phyloP scores from a whole-genome alignment of 1,284 basidiomycete genomes.

The Austroboletus niveus region DNA sequence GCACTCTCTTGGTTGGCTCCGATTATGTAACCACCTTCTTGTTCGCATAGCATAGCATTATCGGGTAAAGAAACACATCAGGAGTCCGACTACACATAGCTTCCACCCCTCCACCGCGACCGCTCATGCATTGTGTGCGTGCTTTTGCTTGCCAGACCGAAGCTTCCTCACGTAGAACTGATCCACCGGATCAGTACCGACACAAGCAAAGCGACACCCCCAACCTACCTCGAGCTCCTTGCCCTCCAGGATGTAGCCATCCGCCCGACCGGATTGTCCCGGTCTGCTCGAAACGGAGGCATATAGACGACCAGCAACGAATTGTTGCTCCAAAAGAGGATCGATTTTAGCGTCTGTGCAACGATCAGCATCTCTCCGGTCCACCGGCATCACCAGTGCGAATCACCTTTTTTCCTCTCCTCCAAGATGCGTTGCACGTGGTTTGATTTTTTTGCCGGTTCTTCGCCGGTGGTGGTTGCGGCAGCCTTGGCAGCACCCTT shows the following conservation, averaged over 20 bases:
- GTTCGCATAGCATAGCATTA: conserved; percentile 8
- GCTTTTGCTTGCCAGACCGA: conserved; percentile 92
- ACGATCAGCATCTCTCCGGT: conserved; percentile 1
- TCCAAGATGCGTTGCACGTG: conserved; percentile 84
- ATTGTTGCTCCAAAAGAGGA: conserved; percentile 81
- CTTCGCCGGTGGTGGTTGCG: conserved; percentile 46
- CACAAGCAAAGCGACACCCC: conserved; percentile 4
- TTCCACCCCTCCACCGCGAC: neutral
- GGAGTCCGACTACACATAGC: conserved; percentile 1
- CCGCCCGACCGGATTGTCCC: conserved; percentile 90
- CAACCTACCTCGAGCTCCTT: conserved; percentile 86
- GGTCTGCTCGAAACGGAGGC: conserved; percentile 89
- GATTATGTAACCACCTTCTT: conserved; percentile 28
- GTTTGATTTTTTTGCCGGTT: conserved; percentile 83
- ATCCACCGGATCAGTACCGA: conserved; percentile 12
- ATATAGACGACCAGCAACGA: conserved; percentile 86
- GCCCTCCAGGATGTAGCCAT: conserved; percentile 95
- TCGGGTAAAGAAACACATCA: conserved; percentile 3
- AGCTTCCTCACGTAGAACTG: conserved; percentile 94
- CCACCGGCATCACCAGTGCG: conserved; percentile 5
- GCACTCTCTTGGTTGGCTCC: conserved; percentile 10
- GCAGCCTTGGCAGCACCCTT: conserved; percentile 58
- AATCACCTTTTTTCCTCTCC: conserved; percentile 83
- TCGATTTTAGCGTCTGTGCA: conserved; percentile 83
- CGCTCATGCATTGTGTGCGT: conserved; percentile 56